These are phyloP conservation scores for Starmerella floricola DNA, from an alignment of 805 yeast genomes.

Conservation along the genomic window DNA sequence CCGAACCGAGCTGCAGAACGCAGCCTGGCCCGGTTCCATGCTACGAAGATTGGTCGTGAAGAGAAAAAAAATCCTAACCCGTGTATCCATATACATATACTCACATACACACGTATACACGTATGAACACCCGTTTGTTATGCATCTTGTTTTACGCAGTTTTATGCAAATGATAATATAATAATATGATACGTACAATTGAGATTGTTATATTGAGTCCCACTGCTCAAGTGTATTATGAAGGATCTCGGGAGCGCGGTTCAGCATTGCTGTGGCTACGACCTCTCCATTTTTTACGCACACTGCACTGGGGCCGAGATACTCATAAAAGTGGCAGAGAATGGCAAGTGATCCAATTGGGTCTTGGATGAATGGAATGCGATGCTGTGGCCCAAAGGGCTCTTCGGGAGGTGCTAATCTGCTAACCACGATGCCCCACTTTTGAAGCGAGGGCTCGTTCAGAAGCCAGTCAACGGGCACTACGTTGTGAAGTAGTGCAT, in stretches of 20 bases:
- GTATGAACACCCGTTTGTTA: too few species aligned
- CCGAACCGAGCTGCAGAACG: constrained; percentile 13
- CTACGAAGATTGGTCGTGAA: constrained; percentile 6
- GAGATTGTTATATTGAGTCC: not conserved
- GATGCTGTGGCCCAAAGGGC: not conserved
- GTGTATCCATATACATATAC: too few species aligned
- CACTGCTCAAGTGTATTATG: constrained; percentile 6
- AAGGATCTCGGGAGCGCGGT: constrained; percentile 12
- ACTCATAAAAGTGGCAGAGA: constrained; percentile 26
- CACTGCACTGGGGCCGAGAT: constrained; percentile 29
- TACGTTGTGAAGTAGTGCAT: constrained; percentile 1
- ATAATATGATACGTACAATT: too few species aligned
- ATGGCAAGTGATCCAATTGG: constrained; percentile 23
- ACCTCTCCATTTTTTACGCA: constrained; percentile 23
- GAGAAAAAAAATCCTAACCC: not conserved
- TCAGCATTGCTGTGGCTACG: constrained; percentile 20
- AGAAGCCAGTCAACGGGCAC: constrained; percentile 5
- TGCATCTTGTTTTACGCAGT: too few species aligned
- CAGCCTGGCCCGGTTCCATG: not conserved
- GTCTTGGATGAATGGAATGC: constrained; percentile 22
- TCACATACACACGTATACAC: too few species aligned
- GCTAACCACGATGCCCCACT: constrained; percentile 14
- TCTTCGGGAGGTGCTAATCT: not conserved
- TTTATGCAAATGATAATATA: not conserved
- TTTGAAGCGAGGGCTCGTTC: constrained; percentile 11